Evolutionary conservation across 257 asterid genomes (phyloP).

Genomic region (Rubia yunnanensis): DNA sequence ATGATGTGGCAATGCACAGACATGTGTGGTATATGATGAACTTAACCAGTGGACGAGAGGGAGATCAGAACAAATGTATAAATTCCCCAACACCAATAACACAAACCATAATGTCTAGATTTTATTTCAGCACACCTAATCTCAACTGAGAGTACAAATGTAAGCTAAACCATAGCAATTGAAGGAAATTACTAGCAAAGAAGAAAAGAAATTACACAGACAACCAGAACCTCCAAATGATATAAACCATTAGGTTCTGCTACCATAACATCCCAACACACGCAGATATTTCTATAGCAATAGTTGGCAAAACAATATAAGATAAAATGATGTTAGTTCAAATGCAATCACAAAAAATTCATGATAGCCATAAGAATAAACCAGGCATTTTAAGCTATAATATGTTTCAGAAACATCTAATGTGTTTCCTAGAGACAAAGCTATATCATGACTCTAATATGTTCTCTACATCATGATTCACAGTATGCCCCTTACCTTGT

Average conservation of each 20-base stretch:
- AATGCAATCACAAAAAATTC: no score
- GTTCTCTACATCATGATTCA: neutral
- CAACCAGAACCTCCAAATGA: neutral
- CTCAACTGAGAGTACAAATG: neutral
- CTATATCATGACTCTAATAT: no score
- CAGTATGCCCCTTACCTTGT: conserved; percentile 30
- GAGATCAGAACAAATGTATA: no score
- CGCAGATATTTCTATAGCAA: no score
- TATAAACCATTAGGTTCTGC: neutral
- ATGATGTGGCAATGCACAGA: neutral
- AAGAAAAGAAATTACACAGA: neutral
- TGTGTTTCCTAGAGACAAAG: no score
- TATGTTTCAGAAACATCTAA: neutral
- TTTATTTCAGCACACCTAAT: neutral
- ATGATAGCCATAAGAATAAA: no score
- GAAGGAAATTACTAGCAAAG: neutral
- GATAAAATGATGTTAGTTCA: no score
- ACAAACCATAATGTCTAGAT: neutral
- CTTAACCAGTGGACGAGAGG: neutral
- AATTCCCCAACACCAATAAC: no score
- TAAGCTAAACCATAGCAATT: neutral
- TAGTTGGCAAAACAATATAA: neutral
- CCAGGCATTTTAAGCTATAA: no score
- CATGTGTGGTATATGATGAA: no score
- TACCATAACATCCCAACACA: neutral